Base-by-base conservation (phyloP, 495 filamentous ascomycete species). In the Tirmania nivea region DNA sequence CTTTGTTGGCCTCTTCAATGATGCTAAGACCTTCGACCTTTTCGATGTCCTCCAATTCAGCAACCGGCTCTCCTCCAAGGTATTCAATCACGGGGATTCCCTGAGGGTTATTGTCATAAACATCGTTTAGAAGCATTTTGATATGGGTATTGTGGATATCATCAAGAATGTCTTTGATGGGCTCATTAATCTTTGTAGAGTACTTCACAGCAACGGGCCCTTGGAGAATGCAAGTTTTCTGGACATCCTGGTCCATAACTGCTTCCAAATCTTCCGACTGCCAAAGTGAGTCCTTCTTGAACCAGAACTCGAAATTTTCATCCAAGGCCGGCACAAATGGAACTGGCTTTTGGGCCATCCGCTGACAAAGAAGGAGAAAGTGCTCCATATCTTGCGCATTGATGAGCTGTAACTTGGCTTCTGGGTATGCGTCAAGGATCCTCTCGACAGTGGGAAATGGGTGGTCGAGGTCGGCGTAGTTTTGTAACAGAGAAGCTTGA, bases 281-380 rank as follows among this genome's bases (percentile, higher is more conserved):
- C 90, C 90, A 97, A 31, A 97, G 77, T n/a, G 89, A 95, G 68
- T 97, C 90, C 69, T 97, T 97, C 79, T 97, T 97, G 79, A 97
- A 96, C 71, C 81, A 97, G 67, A 86, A 92, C 66, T 95, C 90
- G 50, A 97, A 95, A 59, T 83, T 89, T 53, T 93, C 89, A 66
- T 97, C 90, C 34, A 97, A 73, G 4, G 79, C 73, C 11, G 90
- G 90, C 50, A 97, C 86, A 62, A 97, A 97, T 3, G 89, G 89
- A 14, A 90, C 84, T 0, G 90, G 90, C 71, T 97, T 97, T 72
- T 97, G 92, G 16, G 83, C 84, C 36, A 82, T 83, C 7, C 88
- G 80, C 65, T 87, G 80, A 71, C 88, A 95, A n/a, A 97, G 77
- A 7, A 88, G 71, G 52, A 96, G 69, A 71, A 97, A 96, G 65